A percentile compares a stretch with the other conserved stretches of the same genome.
Conservation (phyloP, 2,329 filamentous ascomycete genomes). For the Cladobotryum protrusum region DNA sequence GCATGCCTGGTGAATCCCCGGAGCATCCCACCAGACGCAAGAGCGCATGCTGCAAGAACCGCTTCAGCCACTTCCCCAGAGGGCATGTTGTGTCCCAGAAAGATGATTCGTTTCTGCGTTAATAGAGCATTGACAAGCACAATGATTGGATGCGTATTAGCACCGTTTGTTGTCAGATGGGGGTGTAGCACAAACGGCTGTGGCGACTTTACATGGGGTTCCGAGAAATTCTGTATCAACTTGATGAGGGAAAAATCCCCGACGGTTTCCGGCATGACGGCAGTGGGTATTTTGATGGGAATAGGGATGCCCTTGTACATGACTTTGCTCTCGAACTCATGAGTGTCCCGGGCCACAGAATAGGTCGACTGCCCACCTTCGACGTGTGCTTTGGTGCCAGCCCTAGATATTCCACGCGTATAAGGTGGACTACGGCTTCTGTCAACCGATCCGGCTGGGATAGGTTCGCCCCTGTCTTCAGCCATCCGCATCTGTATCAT, state of each 20-base stretch:
- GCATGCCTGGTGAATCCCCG: conserved; percentile 92
- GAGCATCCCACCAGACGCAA: conserved; percentile 87
- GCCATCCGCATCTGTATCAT: conserved; percentile 81
- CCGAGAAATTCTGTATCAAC: conserved; percentile 89
- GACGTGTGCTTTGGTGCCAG: conserved; percentile 57
- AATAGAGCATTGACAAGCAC: conserved; percentile 90
- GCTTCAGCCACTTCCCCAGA: conserved; percentile 95
- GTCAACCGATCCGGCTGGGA: conserved; percentile 33
- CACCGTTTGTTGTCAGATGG: conserved; percentile 87
- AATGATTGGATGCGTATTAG: conserved; percentile 87
- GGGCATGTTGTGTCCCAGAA: conserved; percentile 89
- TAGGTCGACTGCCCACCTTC: conserved; percentile 58
- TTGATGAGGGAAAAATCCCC: conserved; percentile 97
- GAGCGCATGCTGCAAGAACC: conserved; percentile 91
- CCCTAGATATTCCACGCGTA: conserved; percentile 47
- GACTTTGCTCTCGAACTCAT: conserved; percentile 94
- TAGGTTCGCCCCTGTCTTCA: conserved; percentile 49
- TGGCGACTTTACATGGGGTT: conserved; percentile 71
- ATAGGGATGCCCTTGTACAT: conserved; percentile 96
- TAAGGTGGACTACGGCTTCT: conserved; percentile 40
- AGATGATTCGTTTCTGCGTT: conserved; percentile 94
- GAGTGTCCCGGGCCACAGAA: conserved; percentile 81
- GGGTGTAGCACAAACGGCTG: conserved; percentile 82
- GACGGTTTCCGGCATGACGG: conserved; percentile 89
- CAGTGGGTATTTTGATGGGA: conserved; percentile 91